phyloP scores from a whole-genome alignment of 805 yeast genomes.

The Kuraishia piskuri region DNA sequence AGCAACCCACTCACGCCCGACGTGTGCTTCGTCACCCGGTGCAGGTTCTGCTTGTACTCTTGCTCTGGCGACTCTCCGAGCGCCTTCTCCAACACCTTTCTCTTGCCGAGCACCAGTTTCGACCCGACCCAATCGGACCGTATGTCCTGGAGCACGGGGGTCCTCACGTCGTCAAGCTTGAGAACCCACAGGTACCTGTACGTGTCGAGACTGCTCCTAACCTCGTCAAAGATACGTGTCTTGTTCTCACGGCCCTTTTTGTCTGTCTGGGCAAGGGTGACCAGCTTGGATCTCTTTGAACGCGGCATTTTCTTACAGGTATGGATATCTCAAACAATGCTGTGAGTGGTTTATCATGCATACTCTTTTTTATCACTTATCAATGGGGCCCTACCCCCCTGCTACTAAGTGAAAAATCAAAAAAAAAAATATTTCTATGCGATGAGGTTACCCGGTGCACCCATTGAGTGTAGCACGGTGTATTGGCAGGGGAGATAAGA shows the following conservation, averaged over 20 bases:
- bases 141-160: conserved; percentile 89
- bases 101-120: conserved; percentile 81
- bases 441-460: conserved; percentile 1
- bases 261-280: conserved; percentile 91
- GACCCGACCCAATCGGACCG: conserved; percentile 92
- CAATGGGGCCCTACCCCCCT: background rate
- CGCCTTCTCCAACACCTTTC: conserved; percentile 88
- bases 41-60: conserved; percentile 82
- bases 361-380: background rate
- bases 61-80: conserved; percentile 82
- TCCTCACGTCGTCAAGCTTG: conserved; percentile 85
- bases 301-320: conserved; percentile 65
- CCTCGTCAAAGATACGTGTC: conserved; percentile 83
- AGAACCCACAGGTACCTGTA: conserved; percentile 79
- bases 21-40: conserved; percentile 53
- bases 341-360: background rate
- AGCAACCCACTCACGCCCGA: conserved; percentile 81
- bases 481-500: too few species aligned
- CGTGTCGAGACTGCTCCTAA: conserved; percentile 72
- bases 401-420: conserved; percentile 4
- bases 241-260: conserved; percentile 93
- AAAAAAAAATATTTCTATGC: conserved; percentile 5
- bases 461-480: background rate
- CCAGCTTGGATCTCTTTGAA: conserved; percentile 93
- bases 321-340: background rate